phyloP scores from a whole-genome alignment of 1,284 basidiomycete species.

The Irpex rosettiformis region DNA sequence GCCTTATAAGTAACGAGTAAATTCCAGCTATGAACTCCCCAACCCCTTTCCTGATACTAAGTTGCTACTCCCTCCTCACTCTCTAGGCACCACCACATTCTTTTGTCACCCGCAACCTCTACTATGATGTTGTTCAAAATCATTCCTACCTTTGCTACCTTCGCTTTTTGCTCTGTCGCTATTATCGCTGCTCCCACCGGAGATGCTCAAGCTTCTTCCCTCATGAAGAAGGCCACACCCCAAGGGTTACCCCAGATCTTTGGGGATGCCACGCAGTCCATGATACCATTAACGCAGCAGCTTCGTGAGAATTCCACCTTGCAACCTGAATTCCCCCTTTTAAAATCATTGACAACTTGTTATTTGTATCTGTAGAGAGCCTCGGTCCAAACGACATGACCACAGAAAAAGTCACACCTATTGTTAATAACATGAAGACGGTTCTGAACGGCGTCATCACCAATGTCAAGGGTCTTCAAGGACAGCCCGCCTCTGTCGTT shows the following conservation, averaged over 20 bases:
- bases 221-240: slow-evolving; percentile 15
- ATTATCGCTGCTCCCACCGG: slow-evolving; percentile 19
- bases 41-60: too few species aligned
- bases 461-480: slow-evolving; percentile 33
- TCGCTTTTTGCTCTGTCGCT: slow-evolving; percentile 29
- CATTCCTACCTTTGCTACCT: slow-evolving; percentile 33
- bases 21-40: too few species aligned
- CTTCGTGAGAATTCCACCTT: slow-evolving; percentile 33
- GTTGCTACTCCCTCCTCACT: too few species aligned
- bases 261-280: slow-evolving; percentile 18
- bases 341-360: too few species aligned
- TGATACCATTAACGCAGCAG: slow-evolving; percentile 23
- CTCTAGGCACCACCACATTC: too few species aligned
- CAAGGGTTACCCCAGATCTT: slow-evolving; percentile 26
- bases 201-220: slow-evolving; percentile 5
- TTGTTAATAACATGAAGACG: slow-evolving; percentile 28
- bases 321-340: too few species aligned
- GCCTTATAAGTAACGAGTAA: too few species aligned
- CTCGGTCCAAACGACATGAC: slow-evolving; percentile 17
- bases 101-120: not conserved
- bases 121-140: slow-evolving; percentile 8
- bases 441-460: slow-evolving; percentile 28
- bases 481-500: slow-evolving; percentile 26
- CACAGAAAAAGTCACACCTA: slow-evolving; percentile 23
- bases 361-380: not conserved